These are phyloP conservation scores for Globisporangium alternatum DNA, from an alignment of 352 stramenopile species.

Conservation along the genomic window DNA sequence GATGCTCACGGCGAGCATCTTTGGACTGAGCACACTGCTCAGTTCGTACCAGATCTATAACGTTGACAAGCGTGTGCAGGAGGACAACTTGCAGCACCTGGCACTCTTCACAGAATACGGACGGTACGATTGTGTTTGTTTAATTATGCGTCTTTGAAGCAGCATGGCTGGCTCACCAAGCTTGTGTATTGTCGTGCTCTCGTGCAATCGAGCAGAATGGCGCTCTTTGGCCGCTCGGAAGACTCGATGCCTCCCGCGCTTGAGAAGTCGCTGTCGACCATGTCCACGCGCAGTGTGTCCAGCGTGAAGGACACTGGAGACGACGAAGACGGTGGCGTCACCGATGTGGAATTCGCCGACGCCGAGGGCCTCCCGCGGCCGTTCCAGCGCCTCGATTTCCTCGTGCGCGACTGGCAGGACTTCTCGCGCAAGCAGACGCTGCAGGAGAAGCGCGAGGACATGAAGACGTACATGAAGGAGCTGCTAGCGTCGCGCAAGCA, in stretches of 20 bases:
- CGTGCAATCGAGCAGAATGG: too few relatives aligned
- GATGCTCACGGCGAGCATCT: constrained; percentile 98
- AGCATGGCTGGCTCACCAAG: too few relatives aligned
- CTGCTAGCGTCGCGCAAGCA: constrained; percentile 91
- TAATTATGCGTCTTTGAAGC: too few relatives aligned
- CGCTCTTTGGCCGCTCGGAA: constrained; percentile 56
- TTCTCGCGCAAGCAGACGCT: constrained; percentile 91
- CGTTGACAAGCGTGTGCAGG: constrained; percentile 98
- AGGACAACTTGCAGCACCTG: constrained; percentile 99
- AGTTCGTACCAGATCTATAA: constrained; percentile 99
- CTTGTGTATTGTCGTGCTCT: too few relatives aligned
- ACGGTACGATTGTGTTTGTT: too few relatives aligned
- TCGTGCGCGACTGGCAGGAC: constrained; percentile 99
- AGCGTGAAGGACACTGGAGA: too few relatives aligned
- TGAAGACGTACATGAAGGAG: constrained; percentile 93
- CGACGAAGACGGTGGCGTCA: constrained; percentile 26
- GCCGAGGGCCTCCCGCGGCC: constrained; percentile 53
- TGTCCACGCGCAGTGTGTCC: constrained; percentile 33
- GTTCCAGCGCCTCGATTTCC: constrained; percentile 98
- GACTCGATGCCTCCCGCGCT: constrained; percentile 26
- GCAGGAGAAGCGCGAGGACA: constrained; percentile 89
- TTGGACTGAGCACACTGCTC: constrained; percentile 96
- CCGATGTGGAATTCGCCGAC: constrained; percentile 26
- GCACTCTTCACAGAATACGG: constrained; percentile 99
- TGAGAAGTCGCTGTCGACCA: constrained; percentile 39